Evolutionary conservation across 2,329 filamentous ascomycete genomes (phyloP).

Genomic region (Fusarium dimerum): DNA sequence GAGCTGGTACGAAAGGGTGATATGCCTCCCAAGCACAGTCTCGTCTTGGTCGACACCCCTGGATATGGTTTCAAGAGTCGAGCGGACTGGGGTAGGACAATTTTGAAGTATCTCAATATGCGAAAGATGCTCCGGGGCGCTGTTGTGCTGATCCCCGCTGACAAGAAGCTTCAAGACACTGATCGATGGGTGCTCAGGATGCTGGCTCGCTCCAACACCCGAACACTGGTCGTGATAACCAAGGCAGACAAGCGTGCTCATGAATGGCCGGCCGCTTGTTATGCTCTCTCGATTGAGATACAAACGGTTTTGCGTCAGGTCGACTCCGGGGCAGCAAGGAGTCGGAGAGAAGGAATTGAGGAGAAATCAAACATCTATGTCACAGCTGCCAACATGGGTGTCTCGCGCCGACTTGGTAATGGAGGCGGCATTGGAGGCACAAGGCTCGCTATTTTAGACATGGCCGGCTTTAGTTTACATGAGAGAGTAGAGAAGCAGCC

Average conservation of each 20-base stretch:
- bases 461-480: constrained; percentile 39
- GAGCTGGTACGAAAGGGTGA: constrained; percentile 36
- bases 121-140: constrained; percentile 52
- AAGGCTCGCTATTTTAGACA: constrained; percentile 41
- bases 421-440: constrained; percentile 43
- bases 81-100: constrained; percentile 53
- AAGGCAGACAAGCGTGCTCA: constrained; percentile 54
- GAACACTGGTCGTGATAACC: constrained; percentile 54
- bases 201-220: constrained; percentile 46
- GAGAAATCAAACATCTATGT: constrained; percentile 36
- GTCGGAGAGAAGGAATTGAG: constrained; percentile 32
- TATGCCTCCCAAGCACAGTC: constrained; percentile 45
- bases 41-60: constrained; percentile 54
- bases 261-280: constrained; percentile 32
- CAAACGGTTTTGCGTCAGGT: constrained; percentile 29
- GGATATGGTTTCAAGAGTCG: constrained; percentile 51
- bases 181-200: constrained; percentile 50
- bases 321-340: constrained; percentile 20
- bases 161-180: constrained; percentile 51
- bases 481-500: constrained; percentile 37
- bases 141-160: constrained; percentile 54
- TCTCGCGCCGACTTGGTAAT: constrained; percentile 32
- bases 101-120: constrained; percentile 51
- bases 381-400: constrained; percentile 40
- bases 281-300: constrained; percentile 28